Conservation (phyloP, 1,284 basidiomycete species). For the Cryptococcus sp. region DNA sequence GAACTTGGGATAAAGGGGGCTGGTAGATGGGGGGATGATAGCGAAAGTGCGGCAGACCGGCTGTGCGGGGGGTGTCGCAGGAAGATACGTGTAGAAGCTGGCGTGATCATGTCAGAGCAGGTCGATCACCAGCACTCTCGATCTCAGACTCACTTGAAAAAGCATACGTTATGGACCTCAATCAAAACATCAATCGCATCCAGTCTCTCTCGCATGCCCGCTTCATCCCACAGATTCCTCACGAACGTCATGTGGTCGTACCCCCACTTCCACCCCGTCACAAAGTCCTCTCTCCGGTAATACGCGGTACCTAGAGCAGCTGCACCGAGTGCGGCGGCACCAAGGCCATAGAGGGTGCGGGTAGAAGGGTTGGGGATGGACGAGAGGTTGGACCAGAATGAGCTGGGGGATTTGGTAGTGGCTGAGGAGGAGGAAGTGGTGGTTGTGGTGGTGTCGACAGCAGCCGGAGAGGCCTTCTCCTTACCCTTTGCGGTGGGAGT, state of each 20-base stretch:
- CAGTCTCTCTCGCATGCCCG: conserved; percentile 61
- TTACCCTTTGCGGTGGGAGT: conserved; percentile 8
- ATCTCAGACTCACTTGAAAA: conserved; percentile 60
- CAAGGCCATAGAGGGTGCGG: conserved; percentile 48
- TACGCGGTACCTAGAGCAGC: conserved; percentile 82
- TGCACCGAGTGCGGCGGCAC: conserved; percentile 68
- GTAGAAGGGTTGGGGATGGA: conserved; percentile 19
- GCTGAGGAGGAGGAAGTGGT: conserved; percentile 42
- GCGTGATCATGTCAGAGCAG: background rate
- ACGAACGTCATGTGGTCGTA: conserved; percentile 90
- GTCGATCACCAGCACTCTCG: background rate
- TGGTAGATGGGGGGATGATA: conserved; percentile 61
- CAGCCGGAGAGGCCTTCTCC: background rate
- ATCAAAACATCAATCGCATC: conserved; percentile 62
- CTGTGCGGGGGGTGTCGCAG: conserved; percentile 59
- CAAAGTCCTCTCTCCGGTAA: conserved; percentile 66
- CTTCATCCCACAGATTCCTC: conserved; percentile 78
- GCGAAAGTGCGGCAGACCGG: conserved; percentile 66
- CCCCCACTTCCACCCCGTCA: conserved; percentile 69
- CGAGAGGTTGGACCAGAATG: conserved; percentile 18
- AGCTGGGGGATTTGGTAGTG: conserved; percentile 4
- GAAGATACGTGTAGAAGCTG: conserved; percentile 74
- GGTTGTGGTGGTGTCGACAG: background rate
- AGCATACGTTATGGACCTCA: conserved; percentile 55
- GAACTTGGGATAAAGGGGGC: conserved; percentile 59